Conservation (phyloP, 2,329 filamentous ascomycete genomes). For the Nannizziopsis barbatae region DNA sequence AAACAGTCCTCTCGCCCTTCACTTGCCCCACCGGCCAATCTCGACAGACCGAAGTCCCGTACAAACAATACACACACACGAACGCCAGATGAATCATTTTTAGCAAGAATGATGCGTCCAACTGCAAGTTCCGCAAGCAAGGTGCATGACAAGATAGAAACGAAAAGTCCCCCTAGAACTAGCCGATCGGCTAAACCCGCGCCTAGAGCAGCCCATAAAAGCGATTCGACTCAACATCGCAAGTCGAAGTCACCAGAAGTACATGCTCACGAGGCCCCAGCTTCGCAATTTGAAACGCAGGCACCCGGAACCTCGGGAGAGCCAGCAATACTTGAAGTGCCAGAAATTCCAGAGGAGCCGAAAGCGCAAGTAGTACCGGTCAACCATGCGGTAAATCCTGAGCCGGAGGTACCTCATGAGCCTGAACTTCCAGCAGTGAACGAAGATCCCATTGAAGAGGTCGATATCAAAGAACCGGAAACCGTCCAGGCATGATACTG, state of each 20-base stretch:
- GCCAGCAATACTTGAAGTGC: neutral
- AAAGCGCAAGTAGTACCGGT: neutral
- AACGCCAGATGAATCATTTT: constrained; percentile 37
- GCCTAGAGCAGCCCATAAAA: constrained; percentile 2
- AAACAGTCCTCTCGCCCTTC: constrained; percentile 23
- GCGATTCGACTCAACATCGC: neutral
- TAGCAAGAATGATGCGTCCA: constrained; percentile 43
- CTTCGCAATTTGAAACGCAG: neutral
- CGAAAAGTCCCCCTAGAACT: constrained; percentile 29
- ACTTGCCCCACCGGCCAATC: constrained; percentile 15
- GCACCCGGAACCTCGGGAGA: neutral
- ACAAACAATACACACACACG: constrained; percentile 28
- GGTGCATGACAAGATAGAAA: constrained; percentile 37
- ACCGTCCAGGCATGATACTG: neutral
- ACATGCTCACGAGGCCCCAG: neutral
- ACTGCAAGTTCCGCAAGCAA: constrained; percentile 42
- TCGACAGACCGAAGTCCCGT: constrained; percentile 32
- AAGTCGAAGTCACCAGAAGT: neutral
- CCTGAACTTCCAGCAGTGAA: neutral
- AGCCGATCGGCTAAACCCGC: neutral
- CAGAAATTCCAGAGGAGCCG: neutral
- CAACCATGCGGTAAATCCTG: neutral
- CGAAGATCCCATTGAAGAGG: neutral
- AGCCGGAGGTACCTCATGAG: neutral
- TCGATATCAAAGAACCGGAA: neutral